Base-by-base conservation (phyloP, 352 stramenopile genomes). In the Plasmopara viticola region DNA sequence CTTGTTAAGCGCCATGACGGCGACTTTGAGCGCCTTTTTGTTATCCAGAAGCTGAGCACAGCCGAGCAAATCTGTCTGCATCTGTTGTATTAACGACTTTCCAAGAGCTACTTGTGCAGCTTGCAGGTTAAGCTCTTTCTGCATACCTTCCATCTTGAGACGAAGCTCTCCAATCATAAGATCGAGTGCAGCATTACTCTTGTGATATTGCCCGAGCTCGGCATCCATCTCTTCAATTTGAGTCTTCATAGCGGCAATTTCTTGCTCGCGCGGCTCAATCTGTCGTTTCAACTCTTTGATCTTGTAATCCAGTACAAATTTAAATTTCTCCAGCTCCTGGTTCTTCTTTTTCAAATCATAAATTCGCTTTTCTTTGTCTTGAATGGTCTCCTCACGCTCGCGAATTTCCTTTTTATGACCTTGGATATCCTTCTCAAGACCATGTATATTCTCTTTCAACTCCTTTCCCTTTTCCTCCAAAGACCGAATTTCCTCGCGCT, bases 321-420 rank as follows among this genome's bases (percentile, higher is more conserved):
- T 98, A 69, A 97, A 98, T 67, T 98, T 98, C 42, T 98, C 93
- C 17, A 98, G 70, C 65, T 98, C 91, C 57, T 97, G 89, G 61
- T 98, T 98, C 64, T 98, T 98, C 76, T 98, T 98, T 67, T 98
- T 98, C 13, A 98, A 58, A 40, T 98, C 94, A 62, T 98, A 98
- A 48, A 98, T 98, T 42, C 90, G 87, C 59, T 98, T 98, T 51
- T 98, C 93, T 58, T 97, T 98, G 68, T 97, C 92, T 59, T 95
- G 86, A 31, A 98, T 98, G 13, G 86, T 97, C 60, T 97, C 88
- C 58, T 98, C 92, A 8, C 91, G 84, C 51, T 92, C 84, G 34
- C 86, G 85, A 40, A 97, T 97, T 58, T 97, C 86, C 41, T 94
- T 91, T 56, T 97, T 97, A 53, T 96, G 86, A 0, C 80, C 82